Percentiles rank a stretch among this genome's conserved stretches.
These are phyloP conservation scores for Monilinia laxa DNA, from an alignment of 2,329 filamentous ascomycete species.

Conservation along the genomic window DNA sequence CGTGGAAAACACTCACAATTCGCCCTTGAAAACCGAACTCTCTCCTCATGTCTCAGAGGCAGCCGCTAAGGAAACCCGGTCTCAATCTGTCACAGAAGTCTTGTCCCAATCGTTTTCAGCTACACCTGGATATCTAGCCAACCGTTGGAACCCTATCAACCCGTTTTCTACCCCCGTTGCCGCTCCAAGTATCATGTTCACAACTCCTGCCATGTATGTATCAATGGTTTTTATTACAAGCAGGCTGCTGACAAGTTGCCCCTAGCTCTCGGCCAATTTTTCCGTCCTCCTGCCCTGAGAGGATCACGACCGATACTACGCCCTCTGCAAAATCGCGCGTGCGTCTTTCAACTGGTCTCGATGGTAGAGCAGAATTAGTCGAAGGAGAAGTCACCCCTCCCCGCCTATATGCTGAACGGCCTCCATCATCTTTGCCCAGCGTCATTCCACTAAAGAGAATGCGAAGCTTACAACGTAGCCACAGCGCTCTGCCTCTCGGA, in stretches of 20 bases:
- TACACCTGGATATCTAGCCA: slow-evolving; percentile 45
- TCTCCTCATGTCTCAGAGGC: background rate
- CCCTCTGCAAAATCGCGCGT: slow-evolving; percentile 46
- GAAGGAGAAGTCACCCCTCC: slow-evolving; percentile 66
- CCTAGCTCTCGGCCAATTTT: slow-evolving; percentile 32
- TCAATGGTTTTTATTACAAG: background rate
- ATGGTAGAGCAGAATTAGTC: slow-evolving; percentile 87
- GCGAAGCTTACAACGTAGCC: slow-evolving; percentile 64
- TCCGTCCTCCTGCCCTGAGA: slow-evolving; percentile 38
- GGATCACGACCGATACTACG: slow-evolving; percentile 30
- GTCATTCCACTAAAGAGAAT: slow-evolving; percentile 40
- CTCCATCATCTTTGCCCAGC: slow-evolving; percentile 48
- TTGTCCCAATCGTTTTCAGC: slow-evolving; percentile 37
- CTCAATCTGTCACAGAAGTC: slow-evolving; percentile 28
- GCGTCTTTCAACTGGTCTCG: slow-evolving; percentile 78
- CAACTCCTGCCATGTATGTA: slow-evolving; percentile 48
- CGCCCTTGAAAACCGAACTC: background rate
- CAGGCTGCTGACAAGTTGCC: slow-evolving; percentile 18
- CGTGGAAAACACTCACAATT: background rate
- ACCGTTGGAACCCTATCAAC: slow-evolving; percentile 54
- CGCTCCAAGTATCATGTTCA: slow-evolving; percentile 36
- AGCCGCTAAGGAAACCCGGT: slow-evolving; percentile 26
- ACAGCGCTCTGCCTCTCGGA: slow-evolving; percentile 62
- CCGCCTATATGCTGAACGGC: slow-evolving; percentile 52
- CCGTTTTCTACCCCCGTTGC: slow-evolving; percentile 53